Evolutionary conservation across 805 yeast genomes (phyloP).

Genomic region (Candida quercuum): DNA sequence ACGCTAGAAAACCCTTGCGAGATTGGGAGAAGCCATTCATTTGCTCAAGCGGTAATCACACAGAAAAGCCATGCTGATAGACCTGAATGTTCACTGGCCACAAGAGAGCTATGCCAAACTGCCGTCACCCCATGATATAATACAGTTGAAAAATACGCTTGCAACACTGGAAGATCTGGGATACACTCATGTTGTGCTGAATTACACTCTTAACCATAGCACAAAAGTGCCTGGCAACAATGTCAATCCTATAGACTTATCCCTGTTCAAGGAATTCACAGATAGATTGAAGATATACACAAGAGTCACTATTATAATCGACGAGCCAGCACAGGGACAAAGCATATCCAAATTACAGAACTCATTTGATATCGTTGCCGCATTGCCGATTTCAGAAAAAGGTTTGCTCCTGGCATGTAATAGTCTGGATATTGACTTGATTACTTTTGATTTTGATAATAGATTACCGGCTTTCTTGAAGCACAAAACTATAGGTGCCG

Average conservation of each 20-base stretch:
- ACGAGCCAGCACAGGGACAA: constrained; percentile 74
- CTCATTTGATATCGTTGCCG: constrained; percentile 74
- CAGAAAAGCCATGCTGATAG: constrained; percentile 42
- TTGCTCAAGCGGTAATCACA: no score
- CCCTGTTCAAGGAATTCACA: constrained; percentile 19
- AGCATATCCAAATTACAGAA: constrained; percentile 37
- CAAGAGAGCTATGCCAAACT: constrained; percentile 38
- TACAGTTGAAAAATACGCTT: constrained; percentile 42
- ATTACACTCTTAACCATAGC: constrained; percentile 49
- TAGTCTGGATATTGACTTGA: constrained; percentile 73
- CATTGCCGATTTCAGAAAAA: constrained; percentile 75
- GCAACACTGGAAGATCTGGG: constrained; percentile 55
- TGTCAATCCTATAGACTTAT: constrained; percentile 37
- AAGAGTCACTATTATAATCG: constrained; percentile 69
- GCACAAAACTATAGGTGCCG: constrained; percentile 81
- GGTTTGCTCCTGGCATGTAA: constrained; percentile 71
- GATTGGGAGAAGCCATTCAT: no score
- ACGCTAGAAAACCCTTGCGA: no score
- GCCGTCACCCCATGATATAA: constrained; percentile 38
- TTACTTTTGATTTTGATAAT: constrained; percentile 62
- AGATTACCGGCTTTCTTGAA: constrained; percentile 73
- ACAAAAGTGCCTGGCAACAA: constrained; percentile 46
- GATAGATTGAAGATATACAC: constrained; percentile 48
- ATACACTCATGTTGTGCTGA: constrained; percentile 73
- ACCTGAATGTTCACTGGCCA: constrained; percentile 75